A percentile compares a stretch with the other conserved stretches of the same genome.
These are phyloP conservation scores for Pseudocercospora vitis DNA, from an alignment of 2,329 filamentous ascomycete species.

Conservation along the genomic window DNA sequence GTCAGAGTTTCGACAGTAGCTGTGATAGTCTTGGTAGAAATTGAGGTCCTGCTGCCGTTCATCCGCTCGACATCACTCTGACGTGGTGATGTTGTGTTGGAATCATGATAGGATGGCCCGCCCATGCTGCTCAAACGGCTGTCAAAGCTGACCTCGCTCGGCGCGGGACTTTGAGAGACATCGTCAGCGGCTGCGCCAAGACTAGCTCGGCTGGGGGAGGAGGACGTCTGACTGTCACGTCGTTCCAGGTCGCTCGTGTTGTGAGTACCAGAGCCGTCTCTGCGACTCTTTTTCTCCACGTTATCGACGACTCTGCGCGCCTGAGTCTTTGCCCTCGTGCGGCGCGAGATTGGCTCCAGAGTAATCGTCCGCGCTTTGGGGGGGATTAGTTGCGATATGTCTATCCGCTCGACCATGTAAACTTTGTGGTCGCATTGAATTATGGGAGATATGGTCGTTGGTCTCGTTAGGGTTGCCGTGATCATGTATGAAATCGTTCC, in stretches of 20 bases:
- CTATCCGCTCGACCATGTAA: slow-evolving; percentile 75
- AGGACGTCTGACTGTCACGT: slow-evolving; percentile 31
- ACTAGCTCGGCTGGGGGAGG: slow-evolving; percentile 26
- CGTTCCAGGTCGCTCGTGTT: slow-evolving; percentile 28
- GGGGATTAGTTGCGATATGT: slow-evolving; percentile 71
- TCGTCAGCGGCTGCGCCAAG: slow-evolving; percentile 36
- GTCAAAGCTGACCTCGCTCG: slow-evolving; percentile 50
- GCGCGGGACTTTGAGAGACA: slow-evolving; percentile 44
- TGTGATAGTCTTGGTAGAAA: slow-evolving; percentile 77
- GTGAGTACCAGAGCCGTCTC: slow-evolving; percentile 23
- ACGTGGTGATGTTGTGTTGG: slow-evolving; percentile 42
- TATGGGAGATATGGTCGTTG: slow-evolving; percentile 79
- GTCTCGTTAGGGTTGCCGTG: slow-evolving; percentile 83
- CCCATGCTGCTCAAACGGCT: slow-evolving; percentile 18
- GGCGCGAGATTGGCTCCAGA: slow-evolving; percentile 79
- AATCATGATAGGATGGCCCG: slow-evolving; percentile 43
- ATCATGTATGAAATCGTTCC: slow-evolving; percentile 91
- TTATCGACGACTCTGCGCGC: slow-evolving; percentile 33
- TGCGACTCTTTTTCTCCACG: slow-evolving; percentile 30
- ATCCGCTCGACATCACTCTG: slow-evolving; percentile 51
- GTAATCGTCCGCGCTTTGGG: slow-evolving; percentile 82
- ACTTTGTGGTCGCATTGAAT: slow-evolving; percentile 79
- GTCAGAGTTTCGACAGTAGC: slow-evolving; percentile 80
- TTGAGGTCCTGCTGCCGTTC: slow-evolving; percentile 47
- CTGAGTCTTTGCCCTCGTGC: slow-evolving; percentile 61